Base-by-base conservation (phyloP, 2,329 filamentous ascomycete species). In the Colletotrichum orbiculare region DNA sequence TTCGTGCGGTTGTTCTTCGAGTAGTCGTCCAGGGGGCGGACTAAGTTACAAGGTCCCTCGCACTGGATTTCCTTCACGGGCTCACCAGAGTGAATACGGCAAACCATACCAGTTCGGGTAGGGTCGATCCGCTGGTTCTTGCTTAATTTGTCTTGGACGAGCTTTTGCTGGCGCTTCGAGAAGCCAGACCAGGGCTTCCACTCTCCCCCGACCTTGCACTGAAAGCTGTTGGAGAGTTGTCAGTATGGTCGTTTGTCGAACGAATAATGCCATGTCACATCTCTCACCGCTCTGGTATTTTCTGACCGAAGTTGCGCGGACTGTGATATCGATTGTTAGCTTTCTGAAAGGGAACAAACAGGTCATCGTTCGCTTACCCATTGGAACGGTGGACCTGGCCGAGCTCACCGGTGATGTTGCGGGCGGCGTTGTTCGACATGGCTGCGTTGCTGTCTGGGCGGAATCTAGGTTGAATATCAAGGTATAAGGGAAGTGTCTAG, bases 171-270 rank as follows among this genome's bases (percentile, higher is more conserved):
- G 4, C 64, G 73, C 6, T 69, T 70, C 6, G 76, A 78, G 60
- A 79, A 80, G 4, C 64, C 67, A 3, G 67, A 52, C 2, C 74
- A 55, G 0, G 71, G 56, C 52, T 75, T 76, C 75, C 73, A 79
- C 59, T 79, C 77, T n/a, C 72, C 70, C 4, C 78, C 78, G 15
- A 73, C 67, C 37, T 75, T 72, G 71, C 78, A 79, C 17, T 74
- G 72, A 54, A 71, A 77, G 39, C 76, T 78, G 46, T 10, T 15
- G 25, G 37, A 8, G 25, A 12, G 13, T 34, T 41, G 64, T 67
- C 54, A 66, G 54, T 42, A 11, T 25, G 25, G 25, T 25, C 25
- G 25, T 25, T 25, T 5, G 25, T 25, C 3, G 25, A 25, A 25
- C 25, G 25, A 5, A 25, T 25, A 25, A 25, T 25, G 25, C 25